Evolutionary conservation across 208 protist species (phyloP).

Genomic region (Trypanosoma mega): DNA sequence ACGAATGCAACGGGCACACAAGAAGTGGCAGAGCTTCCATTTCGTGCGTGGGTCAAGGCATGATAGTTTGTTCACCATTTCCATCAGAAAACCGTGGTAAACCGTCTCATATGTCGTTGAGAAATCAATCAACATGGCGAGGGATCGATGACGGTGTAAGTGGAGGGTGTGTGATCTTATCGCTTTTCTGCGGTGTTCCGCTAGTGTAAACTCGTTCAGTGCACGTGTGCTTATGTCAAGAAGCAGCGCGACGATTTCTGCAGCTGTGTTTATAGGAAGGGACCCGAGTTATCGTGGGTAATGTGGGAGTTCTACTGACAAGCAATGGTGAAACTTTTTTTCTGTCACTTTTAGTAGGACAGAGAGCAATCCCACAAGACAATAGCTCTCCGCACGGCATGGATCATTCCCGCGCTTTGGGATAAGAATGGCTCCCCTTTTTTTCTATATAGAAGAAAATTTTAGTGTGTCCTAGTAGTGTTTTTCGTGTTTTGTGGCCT

Average conservation of each 20-base stretch:
- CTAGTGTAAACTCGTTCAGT: not conserved
- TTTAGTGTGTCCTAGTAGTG: not conserved
- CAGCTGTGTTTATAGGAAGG: not conserved
- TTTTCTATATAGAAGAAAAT: not conserved
- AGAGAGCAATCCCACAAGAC: not conserved
- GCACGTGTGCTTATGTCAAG: not conserved
- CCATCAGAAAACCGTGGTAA: not conserved
- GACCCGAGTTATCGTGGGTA: not conserved
- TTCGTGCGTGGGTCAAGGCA: not conserved
- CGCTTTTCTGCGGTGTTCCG: not conserved
- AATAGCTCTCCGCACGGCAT: not conserved
- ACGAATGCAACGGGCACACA: not conserved
- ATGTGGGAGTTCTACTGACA: not conserved
- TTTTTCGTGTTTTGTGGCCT: not conserved
- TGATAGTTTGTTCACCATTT: not conserved
- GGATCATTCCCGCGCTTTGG: not conserved
- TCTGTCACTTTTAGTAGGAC: conserved; percentile 2
- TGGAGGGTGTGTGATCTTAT: not conserved
- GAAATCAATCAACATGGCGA: not conserved
- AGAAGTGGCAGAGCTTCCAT: not conserved
- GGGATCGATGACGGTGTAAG: not conserved
- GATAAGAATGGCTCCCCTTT: not conserved
- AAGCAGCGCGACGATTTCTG: not conserved
- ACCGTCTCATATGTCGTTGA: not conserved
- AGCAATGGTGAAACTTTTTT: not conserved